Conservation (phyloP, 768 basidiomycete species). For the Pisolithus albus region DNA sequence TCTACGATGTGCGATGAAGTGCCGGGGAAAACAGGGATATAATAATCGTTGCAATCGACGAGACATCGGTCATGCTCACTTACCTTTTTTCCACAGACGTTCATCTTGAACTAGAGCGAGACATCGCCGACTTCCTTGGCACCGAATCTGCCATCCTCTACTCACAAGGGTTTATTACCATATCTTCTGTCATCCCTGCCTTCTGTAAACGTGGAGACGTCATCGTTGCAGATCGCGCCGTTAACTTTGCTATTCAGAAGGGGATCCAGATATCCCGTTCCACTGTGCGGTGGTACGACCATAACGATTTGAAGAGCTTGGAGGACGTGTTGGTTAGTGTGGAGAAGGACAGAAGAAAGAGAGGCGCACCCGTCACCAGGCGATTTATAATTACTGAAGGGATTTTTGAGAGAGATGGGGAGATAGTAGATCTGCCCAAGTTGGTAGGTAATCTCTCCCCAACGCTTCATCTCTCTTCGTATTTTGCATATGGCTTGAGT, state of each 20-base stretch:
- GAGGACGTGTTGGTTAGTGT: slow-evolving; percentile 80
- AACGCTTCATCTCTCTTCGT: neutral
- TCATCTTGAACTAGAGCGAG: slow-evolving; percentile 81
- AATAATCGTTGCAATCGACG: neutral
- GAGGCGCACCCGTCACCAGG: slow-evolving; percentile 72
- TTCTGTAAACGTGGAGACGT: slow-evolving; percentile 98
- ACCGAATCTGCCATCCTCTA: slow-evolving; percentile 88
- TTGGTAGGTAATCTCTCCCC: slow-evolving; percentile 48
- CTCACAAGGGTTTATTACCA: slow-evolving; percentile 87
- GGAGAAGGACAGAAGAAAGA: slow-evolving; percentile 85
- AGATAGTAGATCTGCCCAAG: slow-evolving; percentile 87
- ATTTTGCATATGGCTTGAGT: neutral
- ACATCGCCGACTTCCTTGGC: slow-evolving; percentile 87
- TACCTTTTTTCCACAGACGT: slow-evolving; percentile 52
- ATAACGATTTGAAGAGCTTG: slow-evolving; percentile 87
- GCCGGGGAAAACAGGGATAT: neutral
- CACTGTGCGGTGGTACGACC: slow-evolving; percentile 92
- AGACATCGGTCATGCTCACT: neutral
- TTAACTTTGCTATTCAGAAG: slow-evolving; percentile 93
- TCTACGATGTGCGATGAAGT: neutral
- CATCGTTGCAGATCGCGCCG: slow-evolving; percentile 96
- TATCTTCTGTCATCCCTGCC: slow-evolving; percentile 91
- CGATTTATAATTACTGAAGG: slow-evolving; percentile 97
- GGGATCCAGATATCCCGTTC: slow-evolving; percentile 91
- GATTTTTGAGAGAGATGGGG: slow-evolving; percentile 91